Base-by-base conservation (phyloP, 75 land plant species). In the Selaginella moellendorffii region DNA sequence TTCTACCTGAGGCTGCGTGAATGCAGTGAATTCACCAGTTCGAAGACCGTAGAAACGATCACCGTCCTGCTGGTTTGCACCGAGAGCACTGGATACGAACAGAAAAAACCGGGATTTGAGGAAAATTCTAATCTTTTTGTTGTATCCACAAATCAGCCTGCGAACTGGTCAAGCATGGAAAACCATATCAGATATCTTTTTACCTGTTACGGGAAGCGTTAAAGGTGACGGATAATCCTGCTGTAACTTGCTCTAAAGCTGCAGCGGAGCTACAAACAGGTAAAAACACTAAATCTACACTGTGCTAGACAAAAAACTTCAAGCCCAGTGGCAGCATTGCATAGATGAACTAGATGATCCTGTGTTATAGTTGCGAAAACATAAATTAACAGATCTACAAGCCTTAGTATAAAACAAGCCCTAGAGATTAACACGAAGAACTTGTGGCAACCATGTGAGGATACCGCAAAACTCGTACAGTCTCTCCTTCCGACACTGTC, bases 321-420 rank as follows among this genome's bases (percentile, higher is more conserved):
- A 36, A 36, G 31, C 65, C 99, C 97, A 54, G 90, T 61, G 26
- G 74, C 54, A 36, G 97, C 78, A 81, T 95, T 96, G 96, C 96
- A 95, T 23, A 95, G 84, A 81, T 95, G 99, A 52, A 95, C 93
- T 27, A 96, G 99, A 74, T 95, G 99, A 63, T 95, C 99, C 24
- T 91, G 81, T 0, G 91, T 83, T 28, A 96, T 82, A 22, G 79
- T 77, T 65, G 97, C 91, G 76, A 89, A 90, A 0, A 84, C 87
- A 68, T 85, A 89, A 26, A 77, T 78, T 8, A 72, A 63, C 27
- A 80, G 80, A 67, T 86, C 99, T 93, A 79, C 58, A 69, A 76
- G n/a, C n/a, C n/a, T 31, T 28, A 8, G 30, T 14, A 36, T 5
- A 5, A 14, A 5, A 14, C 14, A 14, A 31, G 66, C 36, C 19